Evolutionary conservation across 192 early-diverging fungal genomes (phyloP), one percentile per base, ranked within the genome.

Genomic region (Oehlia diaphana): DNA sequence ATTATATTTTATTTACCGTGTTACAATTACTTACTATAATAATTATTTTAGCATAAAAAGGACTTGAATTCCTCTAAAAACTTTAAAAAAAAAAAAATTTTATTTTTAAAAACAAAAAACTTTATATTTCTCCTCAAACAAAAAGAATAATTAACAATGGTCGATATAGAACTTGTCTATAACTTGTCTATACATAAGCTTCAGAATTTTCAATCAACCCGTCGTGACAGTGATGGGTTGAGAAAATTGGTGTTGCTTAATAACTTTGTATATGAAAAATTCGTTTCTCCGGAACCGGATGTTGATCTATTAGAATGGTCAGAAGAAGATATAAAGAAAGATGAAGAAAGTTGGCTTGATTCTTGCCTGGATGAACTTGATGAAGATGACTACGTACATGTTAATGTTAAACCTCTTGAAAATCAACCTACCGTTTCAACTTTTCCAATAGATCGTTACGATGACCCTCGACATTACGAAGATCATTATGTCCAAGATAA

Each of bases 241-340:
- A 50, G 73, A 62, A 74, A 53, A 14, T 74, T 74, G 12, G 73
- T 74, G 6, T 37, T 74, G 14, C 19, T 74, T 53, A 50, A 74
- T 58, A 74, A 62, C 35, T 74, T 74, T 62, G 26, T 74, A 74
- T 58, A 61, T 61, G 21, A 26, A 28, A 74, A 74, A 23, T 31
- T 62, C 31, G 13, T 4, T 49, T 14, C 70, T 0, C 23, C 70
- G 21, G 35, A 47, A 8, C 64, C 28, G 13, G 35, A 42, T 14
- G n/a, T 21, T 71, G 69, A 71, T 23, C 21, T 28, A 1, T 49
- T 74, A 33, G 74, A 76, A 64, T 63, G 62, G 62, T 64, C 31
- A 28, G 76, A 77, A 35, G 76, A 77, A 13, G 76, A 77, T 68
- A 26, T 77, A 44, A 77, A 77, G 65, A 77, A 68, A 77, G 76